Conservation (phyloP, 371 early-diverging fungal genomes). For the Neoconidiobolus thromboides region DNA sequence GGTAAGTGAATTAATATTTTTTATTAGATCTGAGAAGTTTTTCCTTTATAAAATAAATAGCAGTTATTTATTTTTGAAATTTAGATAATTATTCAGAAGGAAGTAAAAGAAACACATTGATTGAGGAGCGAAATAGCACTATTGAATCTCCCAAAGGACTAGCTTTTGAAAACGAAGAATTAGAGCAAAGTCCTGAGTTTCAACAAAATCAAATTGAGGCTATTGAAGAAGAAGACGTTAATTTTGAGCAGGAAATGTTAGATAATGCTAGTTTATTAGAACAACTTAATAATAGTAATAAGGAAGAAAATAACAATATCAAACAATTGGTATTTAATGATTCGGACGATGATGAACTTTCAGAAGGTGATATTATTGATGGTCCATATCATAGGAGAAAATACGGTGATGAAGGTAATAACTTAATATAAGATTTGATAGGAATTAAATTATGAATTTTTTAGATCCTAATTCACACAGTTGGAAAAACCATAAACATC, state of each 20-base stretch:
- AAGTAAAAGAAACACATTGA: background rate
- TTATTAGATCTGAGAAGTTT: background rate
- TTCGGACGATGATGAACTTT: background rate
- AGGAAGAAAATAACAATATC: background rate
- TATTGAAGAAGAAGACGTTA: background rate
- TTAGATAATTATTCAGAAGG: background rate
- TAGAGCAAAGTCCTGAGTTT: background rate
- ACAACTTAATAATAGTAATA: background rate
- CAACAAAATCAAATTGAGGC: background rate
- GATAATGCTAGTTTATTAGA: background rate
- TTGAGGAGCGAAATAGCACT: background rate
- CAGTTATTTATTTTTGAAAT: background rate
- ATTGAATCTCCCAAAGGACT: too few relatives aligned
- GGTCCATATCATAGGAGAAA: background rate
- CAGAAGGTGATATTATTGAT: background rate
- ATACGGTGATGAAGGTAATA: background rate
- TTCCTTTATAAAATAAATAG: background rate
- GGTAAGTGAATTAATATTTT: background rate
- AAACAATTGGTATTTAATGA: background rate
- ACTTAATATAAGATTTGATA: background rate
- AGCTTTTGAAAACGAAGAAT: background rate
- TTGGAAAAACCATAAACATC: slow-evolving; percentile 14
- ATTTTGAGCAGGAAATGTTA: background rate
- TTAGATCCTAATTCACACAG: background rate
- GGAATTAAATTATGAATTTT: background rate